A percentile compares a stretch with the other conserved stretches of the same genome.
phyloP scores from a whole-genome alignment of 371 early-diverging fungal species.

The Chytridium lagenaria region DNA sequence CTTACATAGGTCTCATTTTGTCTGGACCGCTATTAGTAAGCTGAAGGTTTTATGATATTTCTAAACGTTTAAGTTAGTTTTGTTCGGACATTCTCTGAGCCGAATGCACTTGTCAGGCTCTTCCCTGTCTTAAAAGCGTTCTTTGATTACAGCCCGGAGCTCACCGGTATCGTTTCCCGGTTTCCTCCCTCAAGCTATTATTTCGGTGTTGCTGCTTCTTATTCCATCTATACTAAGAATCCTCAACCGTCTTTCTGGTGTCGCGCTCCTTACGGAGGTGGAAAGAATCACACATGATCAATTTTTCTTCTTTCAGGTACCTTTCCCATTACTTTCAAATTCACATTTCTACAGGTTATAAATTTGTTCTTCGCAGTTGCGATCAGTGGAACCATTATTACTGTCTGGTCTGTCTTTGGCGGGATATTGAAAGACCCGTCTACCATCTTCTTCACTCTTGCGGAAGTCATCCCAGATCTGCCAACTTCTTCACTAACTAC shows the following conservation, averaged over 20 bases:
- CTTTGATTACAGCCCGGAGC: slow-evolving; percentile 32
- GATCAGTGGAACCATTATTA: slow-evolving; percentile 59
- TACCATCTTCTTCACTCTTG: slow-evolving; percentile 58
- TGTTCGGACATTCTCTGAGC: slow-evolving; percentile 67
- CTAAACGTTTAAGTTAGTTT: slow-evolving; percentile 43
- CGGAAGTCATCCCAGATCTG: slow-evolving; percentile 70
- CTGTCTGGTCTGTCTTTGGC: slow-evolving; percentile 59
- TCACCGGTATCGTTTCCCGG: slow-evolving; percentile 77
- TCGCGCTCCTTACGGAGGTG: slow-evolving; percentile 41
- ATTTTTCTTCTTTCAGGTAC: slow-evolving; percentile 78
- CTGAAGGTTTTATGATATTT: slow-evolving; percentile 42
- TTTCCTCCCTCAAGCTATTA: slow-evolving; percentile 74
- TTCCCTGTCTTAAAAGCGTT: slow-evolving; percentile 49
- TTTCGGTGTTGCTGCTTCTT: slow-evolving; percentile 73
- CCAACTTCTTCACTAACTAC: slow-evolving; percentile 83
- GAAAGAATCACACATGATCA: slow-evolving; percentile 67
- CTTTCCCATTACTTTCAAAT: neutral
- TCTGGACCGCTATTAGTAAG: slow-evolving; percentile 64
- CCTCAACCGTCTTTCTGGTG: slow-evolving; percentile 15
- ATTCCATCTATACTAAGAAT: slow-evolving; percentile 69
- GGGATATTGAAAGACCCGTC: slow-evolving; percentile 55
- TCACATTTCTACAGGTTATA: slow-evolving; percentile 58
- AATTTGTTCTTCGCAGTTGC: slow-evolving; percentile 83
- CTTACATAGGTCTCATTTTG: slow-evolving; percentile 56
- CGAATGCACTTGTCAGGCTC: slow-evolving; percentile 65